Evolutionary conservation across 352 stramenopile genomes (phyloP).

Genomic region (Globisporangium spinosum): DNA sequence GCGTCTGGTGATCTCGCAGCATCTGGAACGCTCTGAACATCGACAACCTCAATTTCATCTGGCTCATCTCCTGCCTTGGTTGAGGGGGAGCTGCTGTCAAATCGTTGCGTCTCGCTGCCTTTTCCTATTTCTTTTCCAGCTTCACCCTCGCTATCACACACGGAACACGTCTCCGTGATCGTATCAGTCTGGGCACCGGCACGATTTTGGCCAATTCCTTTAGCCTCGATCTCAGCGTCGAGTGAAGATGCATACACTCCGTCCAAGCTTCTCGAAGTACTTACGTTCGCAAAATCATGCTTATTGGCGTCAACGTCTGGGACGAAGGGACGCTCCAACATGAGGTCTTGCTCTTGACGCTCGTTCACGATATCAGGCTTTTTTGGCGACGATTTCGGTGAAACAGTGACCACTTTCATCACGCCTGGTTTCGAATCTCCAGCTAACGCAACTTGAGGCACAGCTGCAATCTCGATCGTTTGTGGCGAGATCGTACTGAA

Average conservation of each 20-base stretch:
- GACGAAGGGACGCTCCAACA: not conserved
- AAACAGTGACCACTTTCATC: constrained; percentile 15
- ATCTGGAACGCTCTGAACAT: constrained; percentile 5
- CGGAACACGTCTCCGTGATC: not conserved
- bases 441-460: not conserved
- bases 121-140: not conserved
- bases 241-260: not conserved
- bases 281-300: not conserved
- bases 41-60: constrained; percentile 8
- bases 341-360: not conserved
- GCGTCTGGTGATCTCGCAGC: not conserved
- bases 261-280: not conserved
- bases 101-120: not conserved
- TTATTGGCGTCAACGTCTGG: not conserved
- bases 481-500: not conserved
- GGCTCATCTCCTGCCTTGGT: not conserved
- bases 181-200: not conserved
- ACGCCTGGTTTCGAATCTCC: not conserved
- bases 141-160: not conserved
- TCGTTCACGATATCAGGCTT: not conserved
- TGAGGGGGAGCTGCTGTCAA: not conserved
- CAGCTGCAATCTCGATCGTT: not conserved
- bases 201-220: not conserved
- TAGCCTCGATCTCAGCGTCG: not conserved
- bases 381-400: constrained; percentile 6